Conservation (phyloP, 2,329 filamentous ascomycete species). For the Arthrobotrys entomopaga region DNA sequence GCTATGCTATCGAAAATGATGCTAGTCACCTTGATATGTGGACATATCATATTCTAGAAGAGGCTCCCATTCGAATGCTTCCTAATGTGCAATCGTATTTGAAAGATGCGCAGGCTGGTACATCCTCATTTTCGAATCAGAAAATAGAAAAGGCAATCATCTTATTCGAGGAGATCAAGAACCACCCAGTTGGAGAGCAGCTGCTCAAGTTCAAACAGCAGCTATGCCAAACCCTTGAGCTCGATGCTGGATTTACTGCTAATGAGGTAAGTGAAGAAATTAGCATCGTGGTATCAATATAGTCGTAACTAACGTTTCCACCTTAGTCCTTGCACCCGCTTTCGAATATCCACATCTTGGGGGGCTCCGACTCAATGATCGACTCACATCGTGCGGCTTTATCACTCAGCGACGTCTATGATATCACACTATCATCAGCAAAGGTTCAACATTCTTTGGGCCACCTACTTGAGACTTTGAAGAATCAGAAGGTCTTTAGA, state of each 20-base stretch:
- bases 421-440: constrained; percentile 24
- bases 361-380: background rate
- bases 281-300: background rate
- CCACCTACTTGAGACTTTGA: constrained; percentile 8
- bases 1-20: constrained; percentile 11
- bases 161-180: constrained; percentile 26
- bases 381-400: constrained; percentile 13
- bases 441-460: constrained; percentile 12
- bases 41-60: constrained; percentile 43
- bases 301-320: background rate
- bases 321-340: constrained; percentile 34
- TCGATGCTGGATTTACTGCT: constrained; percentile 9
- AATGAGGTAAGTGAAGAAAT: constrained; percentile 22
- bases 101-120: background rate
- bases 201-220: constrained; percentile 33
- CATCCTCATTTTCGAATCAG: background rate
- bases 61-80: constrained; percentile 12
- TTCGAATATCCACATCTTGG: constrained; percentile 37
- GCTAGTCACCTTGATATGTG: constrained; percentile 22
- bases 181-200: constrained; percentile 3
- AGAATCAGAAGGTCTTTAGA: constrained; percentile 10
- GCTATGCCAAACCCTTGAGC: constrained; percentile 4
- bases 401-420: constrained; percentile 31
- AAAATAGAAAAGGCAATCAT: constrained; percentile 6
- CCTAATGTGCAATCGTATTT: constrained; percentile 11